Conservation (phyloP, 2,329 filamentous ascomycete species). For the Hymenoscyphus salicellus region DNA sequence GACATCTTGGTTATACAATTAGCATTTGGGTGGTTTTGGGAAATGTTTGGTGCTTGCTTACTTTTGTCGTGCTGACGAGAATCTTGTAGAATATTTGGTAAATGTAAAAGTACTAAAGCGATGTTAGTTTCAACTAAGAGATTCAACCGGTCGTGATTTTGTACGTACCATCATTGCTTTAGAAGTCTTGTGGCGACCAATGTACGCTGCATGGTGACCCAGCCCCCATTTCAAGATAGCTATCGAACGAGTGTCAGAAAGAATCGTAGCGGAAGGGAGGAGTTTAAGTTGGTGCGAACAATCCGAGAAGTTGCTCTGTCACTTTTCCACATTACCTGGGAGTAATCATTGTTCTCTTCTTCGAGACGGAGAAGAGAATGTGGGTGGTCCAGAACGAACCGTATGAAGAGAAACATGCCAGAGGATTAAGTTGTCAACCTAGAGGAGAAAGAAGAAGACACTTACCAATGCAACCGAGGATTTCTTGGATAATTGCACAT, state of each 20-base stretch:
- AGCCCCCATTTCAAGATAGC: conserved; percentile 19
- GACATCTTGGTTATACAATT: background rate
- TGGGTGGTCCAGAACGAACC: background rate
- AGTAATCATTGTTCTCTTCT: too few species aligned
- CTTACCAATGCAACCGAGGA: conserved; percentile 15
- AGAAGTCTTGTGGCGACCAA: conserved; percentile 9
- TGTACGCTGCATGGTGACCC: conserved; percentile 18
- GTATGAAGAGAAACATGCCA: background rate
- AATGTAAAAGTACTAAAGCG: conserved; percentile 17
- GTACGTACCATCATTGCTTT: conserved; percentile 14
- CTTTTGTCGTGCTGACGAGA: conserved; percentile 18
- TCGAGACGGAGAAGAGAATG: too few species aligned
- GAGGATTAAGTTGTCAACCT: background rate
- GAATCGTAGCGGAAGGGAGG: background rate
- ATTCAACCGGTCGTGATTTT: background rate
- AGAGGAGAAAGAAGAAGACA: too few species aligned
- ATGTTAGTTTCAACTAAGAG: background rate
- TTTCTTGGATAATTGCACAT: conserved; percentile 13
- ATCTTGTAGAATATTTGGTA: conserved; percentile 19
- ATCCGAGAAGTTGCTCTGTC: background rate
- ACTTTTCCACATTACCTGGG: too few species aligned
- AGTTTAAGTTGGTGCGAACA: background rate
- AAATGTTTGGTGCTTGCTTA: background rate
- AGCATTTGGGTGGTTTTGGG: background rate
- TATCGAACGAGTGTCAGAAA: conserved; percentile 3